Evolutionary conservation across 495 filamentous ascomycete genomes (phyloP), one percentile per base, ranked within the genome.

Genomic region (Hyaloscypha bicolor): DNA sequence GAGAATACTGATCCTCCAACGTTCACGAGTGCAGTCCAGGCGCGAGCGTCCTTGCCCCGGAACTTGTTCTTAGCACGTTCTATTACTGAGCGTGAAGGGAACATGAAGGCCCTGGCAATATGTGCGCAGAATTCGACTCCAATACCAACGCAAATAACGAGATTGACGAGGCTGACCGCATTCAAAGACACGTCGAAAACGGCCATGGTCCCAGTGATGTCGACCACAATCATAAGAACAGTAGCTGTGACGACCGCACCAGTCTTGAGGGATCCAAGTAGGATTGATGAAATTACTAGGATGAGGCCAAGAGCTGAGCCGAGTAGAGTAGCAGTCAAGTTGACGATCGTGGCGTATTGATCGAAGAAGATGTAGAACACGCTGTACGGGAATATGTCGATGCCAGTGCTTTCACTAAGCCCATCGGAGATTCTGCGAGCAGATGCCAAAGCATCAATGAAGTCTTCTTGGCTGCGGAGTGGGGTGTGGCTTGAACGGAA

Each of bases 291-390:
- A 61, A 98, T 82, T 33, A 90, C 65, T 65, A 96, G 89, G 68
- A 97, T 94, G 69, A 94, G 90, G 31, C 82, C 91, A 25, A 97
- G 81, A 0, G 93, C 95, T 6, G 90, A 90, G 42, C 92, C 88
- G 62, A 99, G 83, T 9, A 99, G 85, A 1, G 90, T 85, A 6
- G 84, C 88, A 0, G 95, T 92, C 5, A 97, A 84, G 31, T 79
- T 82, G 37, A 95, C 88, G 69, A 99, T 97, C 64, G 86, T 84
- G 2, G 91, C 83, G 76, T 99, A 99, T 75, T 97, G 95, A 79
- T 99, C 94, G 75, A 99, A 98, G 85, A 97, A 99, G 71, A 99
- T 93, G 80, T 99, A 99, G 75, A 95, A 94, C 71, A 97, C 90
- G 52, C 90, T 92, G 76, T 99, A 99, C 0, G 95, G 94, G 83